Percentiles rank a stretch among this genome's conserved stretches.
These are phyloP conservation scores for Diaporthe batatas DNA, from an alignment of 2,329 filamentous ascomycete genomes.

Conservation along the genomic window DNA sequence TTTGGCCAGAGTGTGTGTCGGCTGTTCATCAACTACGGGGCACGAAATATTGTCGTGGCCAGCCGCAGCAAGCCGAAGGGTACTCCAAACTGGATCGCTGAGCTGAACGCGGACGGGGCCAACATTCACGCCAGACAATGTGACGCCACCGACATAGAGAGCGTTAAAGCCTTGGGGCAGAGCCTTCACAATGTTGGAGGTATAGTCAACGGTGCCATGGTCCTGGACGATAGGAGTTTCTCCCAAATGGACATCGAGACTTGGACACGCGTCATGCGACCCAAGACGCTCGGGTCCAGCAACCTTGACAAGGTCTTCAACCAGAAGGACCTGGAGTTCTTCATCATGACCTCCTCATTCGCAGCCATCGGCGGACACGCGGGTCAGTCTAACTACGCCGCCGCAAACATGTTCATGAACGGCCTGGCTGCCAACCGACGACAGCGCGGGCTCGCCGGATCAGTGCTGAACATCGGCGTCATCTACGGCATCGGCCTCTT, in stretches of 20 bases:
- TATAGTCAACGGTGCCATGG: slow-evolving; percentile 60
- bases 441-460: slow-evolving; percentile 52
- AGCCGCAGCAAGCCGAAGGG: slow-evolving; percentile 54
- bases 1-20: slow-evolving; percentile 59
- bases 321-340: slow-evolving; percentile 55
- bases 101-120: slow-evolving; percentile 47
- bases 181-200: slow-evolving; percentile 53
- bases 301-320: slow-evolving; percentile 56
- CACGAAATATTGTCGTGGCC: slow-evolving; percentile 55
- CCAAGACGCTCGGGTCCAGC: slow-evolving; percentile 56
- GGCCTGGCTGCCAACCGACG: slow-evolving; percentile 55
- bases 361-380: slow-evolving; percentile 59
- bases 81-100: slow-evolving; percentile 50
- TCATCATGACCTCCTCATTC: slow-evolving; percentile 62
- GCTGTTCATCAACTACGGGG: slow-evolving; percentile 55
- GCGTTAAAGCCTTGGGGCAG: slow-evolving; percentile 49
- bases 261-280: slow-evolving; percentile 54
- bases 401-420: slow-evolving; percentile 64
- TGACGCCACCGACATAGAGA: slow-evolving; percentile 49
- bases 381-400: slow-evolving; percentile 60
- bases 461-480: slow-evolving; percentile 60
- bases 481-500: slow-evolving; percentile 60
- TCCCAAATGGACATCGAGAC: slow-evolving; percentile 55
- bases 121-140: slow-evolving; percentile 45
- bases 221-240: slow-evolving; percentile 59